Evolutionary conservation across 2,329 filamentous ascomycete species (phyloP).

Genomic region (Fusarium pilosicola): DNA sequence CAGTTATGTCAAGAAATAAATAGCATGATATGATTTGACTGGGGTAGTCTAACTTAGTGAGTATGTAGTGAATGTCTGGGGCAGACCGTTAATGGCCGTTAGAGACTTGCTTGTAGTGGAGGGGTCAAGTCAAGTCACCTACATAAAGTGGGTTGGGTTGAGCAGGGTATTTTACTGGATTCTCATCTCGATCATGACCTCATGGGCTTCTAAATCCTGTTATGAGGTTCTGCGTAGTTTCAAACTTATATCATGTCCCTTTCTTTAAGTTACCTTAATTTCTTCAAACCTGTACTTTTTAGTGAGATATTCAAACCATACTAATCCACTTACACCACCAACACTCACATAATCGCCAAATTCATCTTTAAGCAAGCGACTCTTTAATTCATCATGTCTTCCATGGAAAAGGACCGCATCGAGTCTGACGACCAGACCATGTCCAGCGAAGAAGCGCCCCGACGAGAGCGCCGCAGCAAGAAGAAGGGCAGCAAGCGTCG

Average conservation of each 20-base stretch:
- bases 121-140: slow-evolving; percentile 10
- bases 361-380: slow-evolving; percentile 1
- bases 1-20: slow-evolving; percentile 54
- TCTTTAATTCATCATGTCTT: slow-evolving; percentile 35
- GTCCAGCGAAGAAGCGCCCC: slow-evolving; percentile 41
- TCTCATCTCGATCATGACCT: slow-evolving; percentile 44
- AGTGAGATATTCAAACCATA: slow-evolving; percentile 3
- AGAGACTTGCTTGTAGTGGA: slow-evolving; percentile 2
- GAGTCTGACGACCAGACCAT: slow-evolving; percentile 40
- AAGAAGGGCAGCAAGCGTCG: slow-evolving; percentile 47
- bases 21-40: neutral
- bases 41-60: neutral
- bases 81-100: slow-evolving; percentile 1
- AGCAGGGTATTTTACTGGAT: slow-evolving; percentile 22
- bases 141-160: slow-evolving; percentile 1
- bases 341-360: neutral
- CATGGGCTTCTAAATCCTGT: slow-evolving; percentile 46
- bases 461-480: slow-evolving; percentile 42
- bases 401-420: slow-evolving; percentile 44
- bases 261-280: slow-evolving; percentile 16
- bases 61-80: neutral
- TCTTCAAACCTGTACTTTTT: slow-evolving; percentile 12
- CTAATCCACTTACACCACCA: slow-evolving; percentile 5
- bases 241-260: slow-evolving; percentile 39
- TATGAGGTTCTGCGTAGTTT: slow-evolving; percentile 27